Conservation (phyloP, 345 rosid species). For the Murraya koenigii region DNA sequence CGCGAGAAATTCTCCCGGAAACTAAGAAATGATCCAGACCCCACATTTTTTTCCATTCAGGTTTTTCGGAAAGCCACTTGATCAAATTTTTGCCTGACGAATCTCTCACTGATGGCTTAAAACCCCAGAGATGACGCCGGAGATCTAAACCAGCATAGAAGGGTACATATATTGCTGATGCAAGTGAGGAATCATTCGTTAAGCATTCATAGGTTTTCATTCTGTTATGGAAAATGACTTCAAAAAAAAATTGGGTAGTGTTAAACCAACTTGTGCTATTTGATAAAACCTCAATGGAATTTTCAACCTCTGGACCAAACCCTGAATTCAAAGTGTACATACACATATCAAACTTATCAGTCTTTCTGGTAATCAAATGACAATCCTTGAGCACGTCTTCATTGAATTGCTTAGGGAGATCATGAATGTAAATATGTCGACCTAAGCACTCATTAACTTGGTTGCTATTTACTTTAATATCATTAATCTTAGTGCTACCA, state of each 20-base stretch:
- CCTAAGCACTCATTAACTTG: slow-evolving; percentile 21
- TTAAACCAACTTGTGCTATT: slow-evolving; percentile 37
- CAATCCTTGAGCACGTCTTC: slow-evolving; percentile 36
- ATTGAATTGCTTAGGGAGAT: slow-evolving; percentile 38
- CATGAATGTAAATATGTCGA: slow-evolving; percentile 37
- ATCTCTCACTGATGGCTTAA: slow-evolving; percentile 32
- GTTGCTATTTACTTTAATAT: background rate
- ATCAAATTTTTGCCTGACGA: slow-evolving; percentile 24
- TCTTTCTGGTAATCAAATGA: slow-evolving; percentile 22
- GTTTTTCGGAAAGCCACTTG: slow-evolving; percentile 32
- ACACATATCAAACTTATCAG: slow-evolving; percentile 37
- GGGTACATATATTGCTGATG: slow-evolving; percentile 49
- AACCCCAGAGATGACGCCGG: slow-evolving; percentile 43
- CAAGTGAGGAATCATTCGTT: slow-evolving; percentile 38
- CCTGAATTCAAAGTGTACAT: slow-evolving; percentile 31
- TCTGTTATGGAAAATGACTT: slow-evolving; percentile 43
- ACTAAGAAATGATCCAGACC: slow-evolving; percentile 50
- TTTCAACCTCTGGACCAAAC: slow-evolving; percentile 33
- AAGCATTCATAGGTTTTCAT: slow-evolving; percentile 43
- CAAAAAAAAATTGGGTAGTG: slow-evolving; percentile 35
- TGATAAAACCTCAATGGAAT: slow-evolving; percentile 16
- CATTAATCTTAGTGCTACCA: background rate
- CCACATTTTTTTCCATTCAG: slow-evolving; percentile 38
- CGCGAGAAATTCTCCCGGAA: slow-evolving; percentile 40
- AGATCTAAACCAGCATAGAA: slow-evolving; percentile 44